These are phyloP conservation scores for Forsythia viridissima DNA, from an alignment of 257 asterid species.

Conservation along the genomic window DNA sequence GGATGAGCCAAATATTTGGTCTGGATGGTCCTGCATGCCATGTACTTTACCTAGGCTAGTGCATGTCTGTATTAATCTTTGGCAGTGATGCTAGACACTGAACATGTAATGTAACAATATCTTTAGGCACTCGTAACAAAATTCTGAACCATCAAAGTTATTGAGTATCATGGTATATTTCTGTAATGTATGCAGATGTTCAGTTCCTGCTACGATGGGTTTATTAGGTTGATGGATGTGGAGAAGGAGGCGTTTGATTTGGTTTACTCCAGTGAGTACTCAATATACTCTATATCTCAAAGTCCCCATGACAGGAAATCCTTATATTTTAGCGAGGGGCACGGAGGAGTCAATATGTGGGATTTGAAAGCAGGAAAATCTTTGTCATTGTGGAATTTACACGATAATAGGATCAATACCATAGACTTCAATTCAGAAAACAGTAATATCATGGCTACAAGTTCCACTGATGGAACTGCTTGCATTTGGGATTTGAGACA, in stretches of 20 bases:
- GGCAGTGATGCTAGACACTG: background rate
- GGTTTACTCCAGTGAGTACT: conserved; percentile 49
- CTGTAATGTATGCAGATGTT: conserved; percentile 60
- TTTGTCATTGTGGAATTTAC: conserved; percentile 49
- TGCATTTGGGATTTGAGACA: conserved; percentile 91
- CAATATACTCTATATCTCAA: conserved; percentile 54
- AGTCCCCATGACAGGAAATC: conserved; percentile 49
- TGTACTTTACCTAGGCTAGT: background rate
- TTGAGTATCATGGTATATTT: background rate
- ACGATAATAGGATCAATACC: conserved; percentile 68
- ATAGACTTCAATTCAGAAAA: conserved; percentile 66
- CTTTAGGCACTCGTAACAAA: background rate
- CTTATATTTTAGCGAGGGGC: conserved; percentile 64
- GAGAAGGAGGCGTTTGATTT: conserved; percentile 76
- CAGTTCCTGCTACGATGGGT: conserved; percentile 83
- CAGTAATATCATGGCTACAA: conserved; percentile 66
- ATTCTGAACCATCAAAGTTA: background rate
- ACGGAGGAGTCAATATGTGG: conserved; percentile 57
- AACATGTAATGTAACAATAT: background rate
- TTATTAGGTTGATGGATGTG: conserved; percentile 73
- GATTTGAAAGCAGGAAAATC: conserved; percentile 75
- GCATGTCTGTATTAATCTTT: background rate
- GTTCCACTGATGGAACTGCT: conserved; percentile 83
- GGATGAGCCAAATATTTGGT: conserved; percentile 6
- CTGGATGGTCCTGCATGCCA: background rate